phyloP scores from a whole-genome alignment of 2,329 filamentous ascomycete species.

The Tolypocladium amazonense region DNA sequence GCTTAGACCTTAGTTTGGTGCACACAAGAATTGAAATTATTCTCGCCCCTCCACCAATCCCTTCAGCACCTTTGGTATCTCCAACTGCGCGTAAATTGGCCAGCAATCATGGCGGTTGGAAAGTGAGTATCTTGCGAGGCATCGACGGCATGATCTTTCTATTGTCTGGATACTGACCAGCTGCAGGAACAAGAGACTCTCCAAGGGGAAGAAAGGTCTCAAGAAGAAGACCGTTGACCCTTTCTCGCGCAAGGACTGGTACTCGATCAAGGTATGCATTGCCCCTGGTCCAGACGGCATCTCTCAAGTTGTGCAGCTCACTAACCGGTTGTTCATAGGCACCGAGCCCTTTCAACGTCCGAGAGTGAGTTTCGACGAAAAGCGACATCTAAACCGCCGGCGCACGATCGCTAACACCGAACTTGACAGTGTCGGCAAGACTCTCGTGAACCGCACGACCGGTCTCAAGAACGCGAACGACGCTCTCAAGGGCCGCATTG shows the following conservation, averaged over 20 bases:
- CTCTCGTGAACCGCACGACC: constrained; percentile 96
- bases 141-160: background rate
- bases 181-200: constrained; percentile 96
- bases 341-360: constrained; percentile 85
- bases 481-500: constrained; percentile 94
- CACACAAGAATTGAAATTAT: constrained; percentile 31
- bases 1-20: constrained; percentile 28
- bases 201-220: constrained; percentile 99
- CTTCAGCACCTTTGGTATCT: constrained; percentile 32
- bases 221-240: constrained; percentile 99
- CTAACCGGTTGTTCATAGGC: constrained; percentile 42
- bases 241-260: constrained; percentile 99
- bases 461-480: constrained; percentile 99
- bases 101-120: constrained; percentile 51
- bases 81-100: constrained; percentile 32
- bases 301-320: background rate
- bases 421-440: constrained; percentile 84
- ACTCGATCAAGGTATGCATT: constrained; percentile 73
- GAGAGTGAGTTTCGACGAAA: constrained; percentile 65
- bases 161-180: constrained; percentile 11
- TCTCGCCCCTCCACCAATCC: constrained; percentile 28
- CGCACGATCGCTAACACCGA: constrained; percentile 7
- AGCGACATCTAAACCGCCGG: background rate
- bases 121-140: constrained; percentile 34
- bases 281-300: background rate